Evolutionary conservation across 768 basidiomycete genomes (phyloP), one percentile per base, ranked within the genome.

Genomic region (Russula sp.): DNA sequence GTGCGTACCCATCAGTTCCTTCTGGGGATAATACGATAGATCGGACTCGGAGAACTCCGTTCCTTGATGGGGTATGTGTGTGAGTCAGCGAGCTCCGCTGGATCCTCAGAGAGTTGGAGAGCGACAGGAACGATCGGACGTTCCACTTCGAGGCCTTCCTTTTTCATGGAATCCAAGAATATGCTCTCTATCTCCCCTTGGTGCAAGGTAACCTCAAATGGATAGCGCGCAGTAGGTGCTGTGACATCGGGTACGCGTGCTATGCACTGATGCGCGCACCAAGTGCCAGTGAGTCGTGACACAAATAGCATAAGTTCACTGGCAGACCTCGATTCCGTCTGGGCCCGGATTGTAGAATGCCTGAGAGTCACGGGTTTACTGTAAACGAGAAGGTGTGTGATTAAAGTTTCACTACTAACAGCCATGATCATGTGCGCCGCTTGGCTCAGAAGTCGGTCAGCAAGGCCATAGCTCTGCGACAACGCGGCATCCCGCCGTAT

Each of bases 401-500:
- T 27, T 27, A 1, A 27, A 27, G 14, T 35, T 11, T 9, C 3
- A 75, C 83, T 63, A 71, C 27, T 27, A 27, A 89, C 89, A 57
- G 82, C 83, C 73, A 82, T 79, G 63, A 88, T 82, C 79, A 91
- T 78, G 54, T 88, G 86, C 62, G 83, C 84, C 6, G 83, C 88
- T 68, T 89, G 82, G 45, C 73, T 77, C 31, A 90, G 63, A 22
- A 91, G 69, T 3, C 81, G 78, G 18, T 89, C 84, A 0, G 82
- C 86, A 6, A 91, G 78, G 6, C 89, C 89, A 73, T 91, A 91
- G 65, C 88, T 91, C 88, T 91, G 56, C 11, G 6, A 31, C 34
- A 27, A 60, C 16, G 42, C 16, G n/a, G 18, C 27, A 27, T 27
- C 27, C 27, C 27, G 27, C 27, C 27, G 27, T 27, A 27, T 27